Conservation (phyloP, 129 eudicot genomes). For the Lactuca sativa region DNA sequence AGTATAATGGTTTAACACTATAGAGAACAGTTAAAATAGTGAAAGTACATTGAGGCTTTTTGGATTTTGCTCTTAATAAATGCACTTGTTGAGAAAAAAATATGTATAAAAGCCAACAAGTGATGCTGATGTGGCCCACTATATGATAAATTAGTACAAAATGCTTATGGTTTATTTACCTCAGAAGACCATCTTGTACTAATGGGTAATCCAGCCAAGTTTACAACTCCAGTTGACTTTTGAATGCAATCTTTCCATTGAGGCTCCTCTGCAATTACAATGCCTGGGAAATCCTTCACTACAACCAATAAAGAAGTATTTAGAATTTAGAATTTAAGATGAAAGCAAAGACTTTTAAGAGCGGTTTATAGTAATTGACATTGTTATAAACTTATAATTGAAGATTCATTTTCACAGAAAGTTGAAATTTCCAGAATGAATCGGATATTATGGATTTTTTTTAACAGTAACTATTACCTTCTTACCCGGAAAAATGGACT, state of each 20-base stretch:
- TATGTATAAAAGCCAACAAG: too few species aligned
- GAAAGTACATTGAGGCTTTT: too few species aligned
- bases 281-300: constrained; percentile 85
- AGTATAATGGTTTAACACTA: too few species aligned
- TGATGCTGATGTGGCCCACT: not conserved
- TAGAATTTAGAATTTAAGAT: not conserved
- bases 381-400: too few species aligned
- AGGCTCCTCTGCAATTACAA: constrained; percentile 81
- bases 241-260: constrained; percentile 86
- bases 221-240: constrained; percentile 92
- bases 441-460: constrained; percentile 1
- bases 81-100: too few species aligned
- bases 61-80: too few species aligned
- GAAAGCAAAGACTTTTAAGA: not conserved
- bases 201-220: constrained; percentile 92
- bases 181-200: constrained; percentile 99
- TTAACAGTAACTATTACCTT: constrained; percentile 68
- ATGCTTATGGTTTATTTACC: constrained; percentile 35
- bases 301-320: constrained; percentile 15
- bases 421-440: constrained; percentile 7
- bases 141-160: constrained; percentile 3
- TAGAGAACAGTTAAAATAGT: too few species aligned
- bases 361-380: too few species aligned
- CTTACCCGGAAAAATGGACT: constrained; percentile 96
- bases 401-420: not conserved